These are phyloP conservation scores for Alternaria dauci DNA, from an alignment of 2,329 filamentous ascomycete genomes.

Conservation along the genomic window DNA sequence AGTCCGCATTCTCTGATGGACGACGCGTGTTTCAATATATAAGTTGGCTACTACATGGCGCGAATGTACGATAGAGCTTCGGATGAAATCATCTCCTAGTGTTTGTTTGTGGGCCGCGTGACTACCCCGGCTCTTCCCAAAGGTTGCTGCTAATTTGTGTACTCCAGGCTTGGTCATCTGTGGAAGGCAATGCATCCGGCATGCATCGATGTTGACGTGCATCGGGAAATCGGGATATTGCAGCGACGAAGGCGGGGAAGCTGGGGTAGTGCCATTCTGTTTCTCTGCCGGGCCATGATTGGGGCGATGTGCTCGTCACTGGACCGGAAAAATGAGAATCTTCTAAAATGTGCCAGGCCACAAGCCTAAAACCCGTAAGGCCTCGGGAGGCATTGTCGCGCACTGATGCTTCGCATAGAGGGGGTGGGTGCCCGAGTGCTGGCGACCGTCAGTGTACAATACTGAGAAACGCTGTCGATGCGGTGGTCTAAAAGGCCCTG, in stretches of 20 bases:
- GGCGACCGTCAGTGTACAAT: not conserved
- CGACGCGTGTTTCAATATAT: not conserved
- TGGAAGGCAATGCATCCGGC: not conserved
- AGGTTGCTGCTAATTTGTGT: not conserved
- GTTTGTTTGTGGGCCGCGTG: not conserved
- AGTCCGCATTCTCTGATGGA: not conserved
- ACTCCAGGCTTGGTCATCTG: not conserved
- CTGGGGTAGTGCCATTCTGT: slow-evolving; percentile 9
- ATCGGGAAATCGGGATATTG: slow-evolving; percentile 28
- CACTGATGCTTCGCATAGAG: not conserved
- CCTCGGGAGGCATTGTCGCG: not conserved
- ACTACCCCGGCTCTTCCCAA: not conserved
- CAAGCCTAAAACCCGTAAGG: not conserved
- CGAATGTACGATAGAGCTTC: not conserved
- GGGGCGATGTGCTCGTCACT: not conserved
- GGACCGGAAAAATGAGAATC: not conserved
- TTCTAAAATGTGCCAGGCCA: not conserved
- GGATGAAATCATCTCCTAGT: slow-evolving; percentile 1
- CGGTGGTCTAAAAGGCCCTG: not conserved
- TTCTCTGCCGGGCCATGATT: slow-evolving; percentile 1
- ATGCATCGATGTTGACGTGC: slow-evolving; percentile 12
- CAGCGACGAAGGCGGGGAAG: slow-evolving; percentile 22
- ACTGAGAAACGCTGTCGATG: not conserved
- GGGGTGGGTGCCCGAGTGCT: not conserved
- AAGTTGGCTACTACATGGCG: not conserved